Percentiles rank a stretch among this genome's conserved stretches.
These are phyloP conservation scores for Multifurca ochricompacta DNA, from an alignment of 768 basidiomycete genomes.

Conservation along the genomic window DNA sequence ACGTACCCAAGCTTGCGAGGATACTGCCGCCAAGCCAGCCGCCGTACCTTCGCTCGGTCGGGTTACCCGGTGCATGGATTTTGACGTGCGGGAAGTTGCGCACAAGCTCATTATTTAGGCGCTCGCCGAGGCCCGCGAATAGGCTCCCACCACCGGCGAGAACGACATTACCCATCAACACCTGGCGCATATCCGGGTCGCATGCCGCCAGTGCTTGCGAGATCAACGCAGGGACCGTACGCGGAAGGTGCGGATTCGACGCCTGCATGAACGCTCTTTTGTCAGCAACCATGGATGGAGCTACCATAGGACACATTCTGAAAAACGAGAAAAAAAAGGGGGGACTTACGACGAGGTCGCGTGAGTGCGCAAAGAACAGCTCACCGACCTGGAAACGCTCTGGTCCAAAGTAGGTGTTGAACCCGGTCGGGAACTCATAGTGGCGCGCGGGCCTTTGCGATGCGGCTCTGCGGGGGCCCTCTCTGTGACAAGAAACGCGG, in stretches of 20 bases:
- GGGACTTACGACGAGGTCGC: slow-evolving; percentile 25
- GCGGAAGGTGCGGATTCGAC: slow-evolving; percentile 61
- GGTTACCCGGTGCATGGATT: slow-evolving; percentile 87
- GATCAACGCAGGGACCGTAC: slow-evolving; percentile 70
- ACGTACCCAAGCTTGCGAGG: slow-evolving; percentile 89
- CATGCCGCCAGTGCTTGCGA: slow-evolving; percentile 71
- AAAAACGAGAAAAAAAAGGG: too few species aligned
- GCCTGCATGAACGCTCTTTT: slow-evolving; percentile 26
- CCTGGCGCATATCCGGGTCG: slow-evolving; percentile 87
- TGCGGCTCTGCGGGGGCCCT: slow-evolving; percentile 40
- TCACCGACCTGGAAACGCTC: slow-evolving; percentile 85
- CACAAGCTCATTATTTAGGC: slow-evolving; percentile 68
- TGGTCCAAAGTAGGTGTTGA: slow-evolving; percentile 69
- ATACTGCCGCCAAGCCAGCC: slow-evolving; percentile 97
- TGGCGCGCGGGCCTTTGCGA: slow-evolving; percentile 48
- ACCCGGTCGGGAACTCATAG: slow-evolving; percentile 97
- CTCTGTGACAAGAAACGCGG: not conserved
- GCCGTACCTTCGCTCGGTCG: slow-evolving; percentile 82
- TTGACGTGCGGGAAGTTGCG: slow-evolving; percentile 79
- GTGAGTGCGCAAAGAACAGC: slow-evolving; percentile 74
- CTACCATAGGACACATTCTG: too few species aligned
- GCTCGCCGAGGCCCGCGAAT: slow-evolving; percentile 78
- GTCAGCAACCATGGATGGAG: too few species aligned
- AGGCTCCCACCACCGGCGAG: slow-evolving; percentile 91
- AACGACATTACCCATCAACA: slow-evolving; percentile 88